Conservation (phyloP, 1,284 basidiomycete species). For the Trichosporon sp. region DNA sequence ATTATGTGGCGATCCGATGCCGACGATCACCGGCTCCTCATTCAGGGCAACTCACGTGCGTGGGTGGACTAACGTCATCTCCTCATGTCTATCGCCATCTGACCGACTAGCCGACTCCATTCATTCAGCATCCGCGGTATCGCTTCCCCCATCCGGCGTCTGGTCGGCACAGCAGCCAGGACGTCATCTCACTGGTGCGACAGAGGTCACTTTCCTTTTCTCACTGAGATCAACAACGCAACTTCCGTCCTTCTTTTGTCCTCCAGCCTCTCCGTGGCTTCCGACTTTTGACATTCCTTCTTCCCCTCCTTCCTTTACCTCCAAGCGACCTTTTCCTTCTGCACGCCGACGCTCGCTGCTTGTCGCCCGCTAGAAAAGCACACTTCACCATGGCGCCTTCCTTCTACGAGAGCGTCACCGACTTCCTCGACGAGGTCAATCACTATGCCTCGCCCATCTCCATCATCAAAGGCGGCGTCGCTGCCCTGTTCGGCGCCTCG, state of each 20-base stretch:
- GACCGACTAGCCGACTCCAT: no score
- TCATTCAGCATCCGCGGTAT: no score
- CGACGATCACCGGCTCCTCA: no score
- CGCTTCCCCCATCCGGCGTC: no score
- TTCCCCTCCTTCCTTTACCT: not conserved
- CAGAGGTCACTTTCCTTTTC: no score
- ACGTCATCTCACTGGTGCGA: no score
- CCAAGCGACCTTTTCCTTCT: not conserved
- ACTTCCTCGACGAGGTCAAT: constrained; percentile 1
- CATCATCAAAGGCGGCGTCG: constrained; percentile 1
- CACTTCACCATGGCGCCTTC: constrained; percentile 5
- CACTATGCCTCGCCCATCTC: constrained; percentile 3
- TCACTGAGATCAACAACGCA: no score
- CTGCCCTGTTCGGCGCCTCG: not conserved
- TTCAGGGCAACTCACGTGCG: no score
- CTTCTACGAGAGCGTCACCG: constrained; percentile 2
- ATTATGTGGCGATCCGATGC: no score
- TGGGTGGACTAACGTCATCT: no score
- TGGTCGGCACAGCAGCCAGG: no score
- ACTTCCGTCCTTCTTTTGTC: not conserved
- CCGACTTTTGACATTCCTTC: not conserved
- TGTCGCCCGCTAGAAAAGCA: not conserved
- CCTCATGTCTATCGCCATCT: no score
- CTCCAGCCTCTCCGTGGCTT: not conserved
- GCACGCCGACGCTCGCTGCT: not conserved